These are phyloP conservation scores for Hirsutella thompsonii DNA, from an alignment of 2,329 filamentous ascomycete genomes.

Conservation along the genomic window DNA sequence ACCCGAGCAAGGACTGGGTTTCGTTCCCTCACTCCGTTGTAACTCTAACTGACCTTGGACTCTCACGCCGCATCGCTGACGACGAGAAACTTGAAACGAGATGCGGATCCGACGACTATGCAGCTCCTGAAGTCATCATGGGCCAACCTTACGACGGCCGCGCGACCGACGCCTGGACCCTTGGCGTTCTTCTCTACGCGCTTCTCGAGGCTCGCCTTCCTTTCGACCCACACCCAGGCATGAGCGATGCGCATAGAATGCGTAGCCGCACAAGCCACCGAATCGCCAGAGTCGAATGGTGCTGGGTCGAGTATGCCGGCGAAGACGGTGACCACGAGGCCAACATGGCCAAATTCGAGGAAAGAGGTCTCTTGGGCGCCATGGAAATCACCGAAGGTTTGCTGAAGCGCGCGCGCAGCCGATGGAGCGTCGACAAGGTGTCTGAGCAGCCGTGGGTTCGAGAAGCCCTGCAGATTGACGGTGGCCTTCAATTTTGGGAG, in stretches of 20 bases:
- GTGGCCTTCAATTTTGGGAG: slow-evolving; percentile 45
- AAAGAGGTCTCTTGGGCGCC: slow-evolving; percentile 57
- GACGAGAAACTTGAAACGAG: slow-evolving; percentile 85
- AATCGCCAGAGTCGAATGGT: slow-evolving; percentile 94
- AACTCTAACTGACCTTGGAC: slow-evolving; percentile 81
- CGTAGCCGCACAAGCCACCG: slow-evolving; percentile 76
- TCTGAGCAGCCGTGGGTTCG: slow-evolving; percentile 63
- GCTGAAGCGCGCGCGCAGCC: slow-evolving; percentile 66
- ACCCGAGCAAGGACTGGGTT: slow-evolving; percentile 51
- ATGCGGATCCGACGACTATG: slow-evolving; percentile 94
- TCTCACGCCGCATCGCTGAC: slow-evolving; percentile 74
- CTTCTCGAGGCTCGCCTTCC: slow-evolving; percentile 86
- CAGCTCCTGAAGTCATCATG: slow-evolving; percentile 90
- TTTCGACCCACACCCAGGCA: slow-evolving; percentile 79
- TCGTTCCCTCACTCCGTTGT: slow-evolving; percentile 71
- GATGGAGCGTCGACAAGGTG: slow-evolving; percentile 66
- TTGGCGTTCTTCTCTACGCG: slow-evolving; percentile 87
- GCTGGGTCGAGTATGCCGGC: slow-evolving; percentile 77
- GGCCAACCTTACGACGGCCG: slow-evolving; percentile 90
- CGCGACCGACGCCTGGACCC: slow-evolving; percentile 84
- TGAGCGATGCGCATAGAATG: slow-evolving; percentile 63
- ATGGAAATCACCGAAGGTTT: slow-evolving; percentile 73
- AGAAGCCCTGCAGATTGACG: slow-evolving; percentile 56
- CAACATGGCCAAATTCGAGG: slow-evolving; percentile 45
- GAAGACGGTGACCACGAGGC: slow-evolving; percentile 78